Base-by-base conservation (phyloP, 441 rosid species). In the Erodium texanum region DNA sequence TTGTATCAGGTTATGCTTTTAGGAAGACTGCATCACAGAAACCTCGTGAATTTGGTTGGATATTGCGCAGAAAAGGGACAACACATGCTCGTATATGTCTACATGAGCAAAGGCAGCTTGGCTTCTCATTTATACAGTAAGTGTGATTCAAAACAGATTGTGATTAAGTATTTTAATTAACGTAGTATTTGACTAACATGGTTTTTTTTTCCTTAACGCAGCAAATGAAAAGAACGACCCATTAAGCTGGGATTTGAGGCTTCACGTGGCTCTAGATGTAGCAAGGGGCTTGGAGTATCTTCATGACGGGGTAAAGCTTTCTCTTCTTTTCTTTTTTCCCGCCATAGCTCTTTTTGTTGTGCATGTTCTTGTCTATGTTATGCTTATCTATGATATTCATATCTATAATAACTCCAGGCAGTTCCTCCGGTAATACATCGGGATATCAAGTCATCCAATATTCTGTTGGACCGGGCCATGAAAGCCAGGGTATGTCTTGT, bases 281-380 rank as follows among this genome's bases (percentile, higher is more conserved):
- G 96, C 99, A 50, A 86, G 98, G 66, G 98, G 97, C 58, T 80
- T 92, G 78, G 99, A 94, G 81, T 94, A 94, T 86, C 98, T 94
- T 78, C 99, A 94, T 68, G 97, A 94, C 68, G 99, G 99, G 87
- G 99, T 94, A 41, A 85, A 76, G 75, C 66, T 70, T 58, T 67
- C 58, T 18, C 64, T 50, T 72, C 62, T 34, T 72, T 48, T 68
- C 71, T 64, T 34, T 72, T 48, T 68, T 20, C 24, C 22, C 24
- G 3, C 23, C 24, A 18, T 52, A 19, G 41, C 62, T 22, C 19
- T 70, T 24, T 67, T 48, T 23, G 50, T 32, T 9, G 63, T 23
- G 12, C 48, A 68, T 65, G 48, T 65, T 1, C 34, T 64, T 78
- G 6, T 32, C 36, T 23, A 24, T 29, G n/a, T 59, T 11, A 43